Percentiles rank a stretch among this genome's conserved stretches.
phyloP scores from a whole-genome alignment of 2,329 filamentous ascomycete species.

The Sarocladium brachiariae region DNA sequence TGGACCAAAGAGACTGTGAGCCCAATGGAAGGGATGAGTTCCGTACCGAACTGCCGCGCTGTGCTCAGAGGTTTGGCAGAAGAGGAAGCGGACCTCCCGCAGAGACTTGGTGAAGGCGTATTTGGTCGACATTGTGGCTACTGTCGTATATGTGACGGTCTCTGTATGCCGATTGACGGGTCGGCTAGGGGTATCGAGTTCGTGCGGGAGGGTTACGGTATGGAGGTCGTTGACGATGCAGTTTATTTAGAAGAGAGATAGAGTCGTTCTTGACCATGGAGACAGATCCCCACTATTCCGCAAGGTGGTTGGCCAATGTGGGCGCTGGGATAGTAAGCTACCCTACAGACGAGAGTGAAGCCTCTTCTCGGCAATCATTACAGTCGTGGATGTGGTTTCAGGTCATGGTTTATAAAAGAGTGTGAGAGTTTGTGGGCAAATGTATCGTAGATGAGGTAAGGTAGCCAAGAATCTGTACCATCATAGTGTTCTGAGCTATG shows the following conservation, averaged over 20 bases:
- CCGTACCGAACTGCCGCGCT: conserved; percentile 83
- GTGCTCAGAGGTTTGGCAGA: conserved; percentile 90
- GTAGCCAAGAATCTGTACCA: no score
- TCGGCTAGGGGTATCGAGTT: not conserved
- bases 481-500: no score
- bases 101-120: conserved; percentile 84
- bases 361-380: no score
- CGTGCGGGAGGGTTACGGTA: not conserved
- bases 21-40: conserved; percentile 17
- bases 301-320: not conserved
- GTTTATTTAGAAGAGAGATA: conserved; percentile 6
- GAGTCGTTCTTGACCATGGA: not conserved
- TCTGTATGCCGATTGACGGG: not conserved
- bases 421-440: no score
- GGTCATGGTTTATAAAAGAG: no score
- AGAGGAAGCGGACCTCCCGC: conserved; percentile 94
- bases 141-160: not conserved
- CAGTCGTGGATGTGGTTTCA: no score
- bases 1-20: not conserved
- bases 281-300: not conserved
- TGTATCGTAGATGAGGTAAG: no score
- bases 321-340: not conserved
- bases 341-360: not conserved
- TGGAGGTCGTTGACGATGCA: not conserved
- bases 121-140: conserved; percentile 71